phyloP scores from a whole-genome alignment of 495 filamentous ascomycete species.

The Penicillium canescens region DNA sequence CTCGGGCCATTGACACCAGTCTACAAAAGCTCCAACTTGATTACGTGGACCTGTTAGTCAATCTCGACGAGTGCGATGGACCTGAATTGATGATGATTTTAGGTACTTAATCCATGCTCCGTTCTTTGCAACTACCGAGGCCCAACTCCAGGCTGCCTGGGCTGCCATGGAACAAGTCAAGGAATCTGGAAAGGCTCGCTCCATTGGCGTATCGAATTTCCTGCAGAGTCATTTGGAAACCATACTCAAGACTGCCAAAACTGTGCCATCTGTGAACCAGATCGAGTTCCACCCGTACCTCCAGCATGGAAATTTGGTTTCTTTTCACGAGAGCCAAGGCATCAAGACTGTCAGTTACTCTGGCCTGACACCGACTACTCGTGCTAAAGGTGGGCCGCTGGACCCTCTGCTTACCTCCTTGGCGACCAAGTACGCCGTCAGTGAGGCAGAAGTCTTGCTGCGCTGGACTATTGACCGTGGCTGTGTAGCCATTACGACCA shows the following conservation, averaged over 20 bases:
- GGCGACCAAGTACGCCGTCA: conserved; percentile 77
- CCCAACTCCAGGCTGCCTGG: conserved; percentile 71
- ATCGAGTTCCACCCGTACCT: conserved; percentile 89
- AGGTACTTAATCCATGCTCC: conserved; percentile 80
- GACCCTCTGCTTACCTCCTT: conserved; percentile 60
- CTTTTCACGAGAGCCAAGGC: conserved; percentile 61
- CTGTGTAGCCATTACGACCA: conserved; percentile 76
- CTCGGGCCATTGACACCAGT: conserved; percentile 65
- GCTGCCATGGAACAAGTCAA: conserved; percentile 74
- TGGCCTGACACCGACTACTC: conserved; percentile 65
- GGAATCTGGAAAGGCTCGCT: conserved; percentile 64
- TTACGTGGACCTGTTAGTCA: conserved; percentile 73
- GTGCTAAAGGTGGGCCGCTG: conserved; percentile 65
- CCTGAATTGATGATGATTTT: neutral
- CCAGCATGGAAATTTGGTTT: conserved; percentile 68
- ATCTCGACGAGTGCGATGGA: neutral
- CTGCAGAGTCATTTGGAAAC: conserved; percentile 65
- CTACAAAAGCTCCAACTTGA: conserved; percentile 73
- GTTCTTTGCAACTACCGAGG: conserved; percentile 62
- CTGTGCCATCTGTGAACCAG: conserved; percentile 75
- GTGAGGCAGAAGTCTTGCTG: conserved; percentile 64
- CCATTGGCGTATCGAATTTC: conserved; percentile 87
- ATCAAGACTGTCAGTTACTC: conserved; percentile 73
- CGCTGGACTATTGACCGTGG: conserved; percentile 83
- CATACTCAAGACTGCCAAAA: conserved; percentile 63